Evolutionary conservation across 2,329 filamentous ascomycete species (phyloP).

Genomic region (Aspergillus tanneri): DNA sequence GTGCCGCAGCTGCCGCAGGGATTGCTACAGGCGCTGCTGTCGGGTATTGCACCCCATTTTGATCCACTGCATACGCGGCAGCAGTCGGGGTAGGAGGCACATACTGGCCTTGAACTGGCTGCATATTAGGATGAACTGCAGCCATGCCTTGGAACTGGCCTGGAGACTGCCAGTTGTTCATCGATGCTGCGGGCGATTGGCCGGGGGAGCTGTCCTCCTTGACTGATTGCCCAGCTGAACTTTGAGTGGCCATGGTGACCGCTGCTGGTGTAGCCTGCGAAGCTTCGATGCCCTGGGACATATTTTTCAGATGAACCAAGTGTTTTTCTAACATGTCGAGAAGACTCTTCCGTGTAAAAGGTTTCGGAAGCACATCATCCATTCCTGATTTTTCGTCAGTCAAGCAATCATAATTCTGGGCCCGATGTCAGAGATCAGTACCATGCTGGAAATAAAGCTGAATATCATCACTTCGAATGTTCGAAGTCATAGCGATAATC

Average conservation of each 20-base stretch:
- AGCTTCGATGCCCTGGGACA: conserved; percentile 56
- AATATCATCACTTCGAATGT: conserved; percentile 94
- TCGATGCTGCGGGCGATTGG: conserved; percentile 59
- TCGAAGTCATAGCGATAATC: conserved; percentile 98
- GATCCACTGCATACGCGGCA: conserved; percentile 40
- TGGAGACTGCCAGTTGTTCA: conserved; percentile 64
- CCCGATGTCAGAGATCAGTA: conserved; percentile 47
- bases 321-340: conserved; percentile 85
- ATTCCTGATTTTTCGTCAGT: conserved; percentile 63
- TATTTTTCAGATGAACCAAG: conserved; percentile 76
- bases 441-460: conserved; percentile 96
- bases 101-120: conserved; percentile 43
- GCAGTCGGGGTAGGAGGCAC: conserved; percentile 41
- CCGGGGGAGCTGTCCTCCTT: conserved; percentile 64
- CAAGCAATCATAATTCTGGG: neutral
- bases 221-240: conserved; percentile 55
- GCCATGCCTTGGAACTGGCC: conserved; percentile 59
- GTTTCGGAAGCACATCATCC: conserved; percentile 96
- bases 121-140: conserved; percentile 52
- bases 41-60: conserved; percentile 42
- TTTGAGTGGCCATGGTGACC: conserved; percentile 50
- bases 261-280: conserved; percentile 37
- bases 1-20: conserved; percentile 30
- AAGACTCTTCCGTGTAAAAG: conserved; percentile 87
- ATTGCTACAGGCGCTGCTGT: conserved; percentile 35